Evolutionary conservation across 768 basidiomycete species (phyloP).

Genomic region (Botryobasidium botryosum): DNA sequence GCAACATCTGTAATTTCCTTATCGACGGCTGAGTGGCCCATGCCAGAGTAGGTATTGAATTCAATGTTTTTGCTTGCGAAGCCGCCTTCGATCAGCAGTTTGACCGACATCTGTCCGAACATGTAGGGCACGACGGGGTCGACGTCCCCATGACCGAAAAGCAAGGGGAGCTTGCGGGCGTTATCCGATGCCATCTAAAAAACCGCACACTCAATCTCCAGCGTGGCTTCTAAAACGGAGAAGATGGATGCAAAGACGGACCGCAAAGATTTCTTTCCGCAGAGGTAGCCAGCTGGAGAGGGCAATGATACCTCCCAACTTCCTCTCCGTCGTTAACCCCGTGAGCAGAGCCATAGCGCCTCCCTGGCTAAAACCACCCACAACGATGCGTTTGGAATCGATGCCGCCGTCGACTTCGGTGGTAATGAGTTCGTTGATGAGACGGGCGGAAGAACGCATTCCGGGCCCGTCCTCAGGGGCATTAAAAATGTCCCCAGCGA

Average conservation of each 20-base stretch:
- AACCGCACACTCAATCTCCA: no score
- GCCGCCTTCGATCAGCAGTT: no score
- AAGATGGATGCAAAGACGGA: slow-evolving; percentile 27
- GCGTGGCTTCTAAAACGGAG: no score
- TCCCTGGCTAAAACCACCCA: slow-evolving; percentile 45
- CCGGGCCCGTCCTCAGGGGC: slow-evolving; percentile 53
- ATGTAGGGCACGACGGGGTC: slow-evolving; percentile 56
- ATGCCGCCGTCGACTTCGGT: slow-evolving; percentile 59
- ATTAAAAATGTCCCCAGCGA: no score
- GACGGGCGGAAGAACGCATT: slow-evolving; percentile 46
- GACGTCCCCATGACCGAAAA: slow-evolving; percentile 69
- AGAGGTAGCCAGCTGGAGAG: slow-evolving; percentile 74
- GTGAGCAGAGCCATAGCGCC: slow-evolving; percentile 57
- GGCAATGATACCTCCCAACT: slow-evolving; percentile 51
- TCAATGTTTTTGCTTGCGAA: no score
- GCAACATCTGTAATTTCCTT: slow-evolving; percentile 55
- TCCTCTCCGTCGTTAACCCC: slow-evolving; percentile 46
- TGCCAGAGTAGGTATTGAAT: no score
- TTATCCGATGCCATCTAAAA: slow-evolving; percentile 42
- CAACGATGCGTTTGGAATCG: slow-evolving; percentile 49
- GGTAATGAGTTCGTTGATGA: slow-evolving; percentile 52
- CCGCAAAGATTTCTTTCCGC: slow-evolving; percentile 43
- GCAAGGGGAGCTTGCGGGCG: slow-evolving; percentile 50
- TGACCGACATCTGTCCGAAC: slow-evolving; percentile 36
- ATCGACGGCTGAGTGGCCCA: slow-evolving; percentile 47